Percentiles rank a stretch among this genome's conserved stretches.
phyloP scores from a whole-genome alignment of 1,284 basidiomycete species.

The Thelephora terrestris region DNA sequence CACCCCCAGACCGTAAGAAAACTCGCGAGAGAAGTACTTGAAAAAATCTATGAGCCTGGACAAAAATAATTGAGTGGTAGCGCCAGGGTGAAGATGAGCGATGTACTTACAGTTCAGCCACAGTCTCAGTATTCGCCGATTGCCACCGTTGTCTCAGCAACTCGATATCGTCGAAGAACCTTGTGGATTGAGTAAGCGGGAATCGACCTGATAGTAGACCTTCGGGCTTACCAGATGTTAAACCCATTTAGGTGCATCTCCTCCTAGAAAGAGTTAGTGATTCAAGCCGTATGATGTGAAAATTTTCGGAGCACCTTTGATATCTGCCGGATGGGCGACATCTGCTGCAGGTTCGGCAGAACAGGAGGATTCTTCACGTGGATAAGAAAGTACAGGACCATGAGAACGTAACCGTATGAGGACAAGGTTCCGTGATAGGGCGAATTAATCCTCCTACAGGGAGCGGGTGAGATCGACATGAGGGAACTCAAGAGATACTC shows the following conservation, averaged over 20 bases:
- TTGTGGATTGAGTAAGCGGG: constrained; percentile 17
- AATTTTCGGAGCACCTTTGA: constrained; percentile 35
- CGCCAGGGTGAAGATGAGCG: background rate
- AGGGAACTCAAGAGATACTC: constrained; percentile 11
- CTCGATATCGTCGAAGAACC: constrained; percentile 98
- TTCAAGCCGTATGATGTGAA: background rate
- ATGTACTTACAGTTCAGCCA: constrained; percentile 76
- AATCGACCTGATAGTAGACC: background rate
- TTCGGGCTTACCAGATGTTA: constrained; percentile 63
- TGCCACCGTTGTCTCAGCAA: constrained; percentile 85
- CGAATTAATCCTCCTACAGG: constrained; percentile 86
- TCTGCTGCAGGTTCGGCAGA: constrained; percentile 84
- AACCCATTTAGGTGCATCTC: constrained; percentile 77
- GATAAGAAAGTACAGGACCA: constrained; percentile 95
- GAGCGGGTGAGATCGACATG: background rate
- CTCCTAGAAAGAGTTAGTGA: constrained; percentile 41
- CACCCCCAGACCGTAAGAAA: constrained; percentile 86
- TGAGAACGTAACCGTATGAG: constrained; percentile 95
- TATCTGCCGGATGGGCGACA: constrained; percentile 78
- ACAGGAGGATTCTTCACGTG: constrained; percentile 96
- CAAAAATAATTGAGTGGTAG: background rate
- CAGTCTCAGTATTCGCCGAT: constrained; percentile 86
- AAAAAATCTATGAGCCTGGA: constrained; percentile 89
- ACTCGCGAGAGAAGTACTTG: constrained; percentile 92
- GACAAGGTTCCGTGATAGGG: constrained; percentile 95